A percentile compares a stretch with the other conserved stretches of the same genome.
Evolutionary conservation across 495 filamentous ascomycete genomes (phyloP).

Genomic region (Ramalina intermedia): DNA sequence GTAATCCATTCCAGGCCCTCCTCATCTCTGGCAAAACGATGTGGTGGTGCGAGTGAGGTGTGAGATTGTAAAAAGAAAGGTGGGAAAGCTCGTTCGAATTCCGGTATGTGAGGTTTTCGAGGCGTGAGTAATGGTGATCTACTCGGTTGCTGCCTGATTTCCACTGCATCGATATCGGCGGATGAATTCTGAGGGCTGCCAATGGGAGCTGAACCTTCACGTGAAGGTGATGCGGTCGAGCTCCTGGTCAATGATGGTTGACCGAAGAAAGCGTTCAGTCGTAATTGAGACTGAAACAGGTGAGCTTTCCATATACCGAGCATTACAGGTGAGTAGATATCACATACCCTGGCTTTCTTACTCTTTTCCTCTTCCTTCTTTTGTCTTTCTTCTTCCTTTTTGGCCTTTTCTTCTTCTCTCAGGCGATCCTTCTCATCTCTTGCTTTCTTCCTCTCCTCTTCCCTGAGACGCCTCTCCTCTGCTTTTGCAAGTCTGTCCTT

Average conservation of each 20-base stretch:
- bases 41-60: slow-evolving; percentile 42
- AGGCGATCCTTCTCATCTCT: slow-evolving; percentile 27
- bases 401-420: slow-evolving; percentile 42
- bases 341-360: slow-evolving; percentile 52
- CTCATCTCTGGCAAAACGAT: slow-evolving; percentile 40
- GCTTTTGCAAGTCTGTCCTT: slow-evolving; percentile 28
- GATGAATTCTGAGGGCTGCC: slow-evolving; percentile 18
- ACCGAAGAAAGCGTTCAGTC: slow-evolving; percentile 46
- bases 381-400: slow-evolving; percentile 48
- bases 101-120: slow-evolving; percentile 26
- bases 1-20: slow-evolving; percentile 36
- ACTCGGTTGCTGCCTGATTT: background rate
- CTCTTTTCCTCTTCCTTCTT: slow-evolving; percentile 44
- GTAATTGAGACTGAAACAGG: slow-evolving; percentile 36
- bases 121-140: slow-evolving; percentile 12
- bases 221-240: slow-evolving; percentile 13
- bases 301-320: slow-evolving; percentile 1
- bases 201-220: slow-evolving; percentile 10
- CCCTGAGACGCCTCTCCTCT: slow-evolving; percentile 29
- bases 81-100: slow-evolving; percentile 61
- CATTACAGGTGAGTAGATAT: background rate
- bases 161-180: background rate
- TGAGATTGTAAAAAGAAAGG: slow-evolving; percentile 61
- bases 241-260: slow-evolving; percentile 26
- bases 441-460: slow-evolving; percentile 27